Percentiles rank a stretch among this genome's conserved stretches.
Conservation (phyloP, 805 yeast species). For the Kodamaea sagamina region DNA sequence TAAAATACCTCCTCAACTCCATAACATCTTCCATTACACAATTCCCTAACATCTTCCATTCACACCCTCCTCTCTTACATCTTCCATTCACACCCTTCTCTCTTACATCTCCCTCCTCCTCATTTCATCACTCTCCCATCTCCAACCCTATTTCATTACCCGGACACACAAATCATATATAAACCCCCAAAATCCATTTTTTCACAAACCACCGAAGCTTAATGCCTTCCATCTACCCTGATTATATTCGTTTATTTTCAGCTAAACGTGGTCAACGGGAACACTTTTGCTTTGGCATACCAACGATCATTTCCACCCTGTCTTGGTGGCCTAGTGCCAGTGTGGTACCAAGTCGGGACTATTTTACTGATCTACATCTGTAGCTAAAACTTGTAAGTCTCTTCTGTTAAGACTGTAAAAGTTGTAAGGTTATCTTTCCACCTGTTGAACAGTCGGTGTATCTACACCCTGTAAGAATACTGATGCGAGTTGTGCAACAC, state of each 20-base stretch:
- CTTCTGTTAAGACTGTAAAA: too few species aligned
- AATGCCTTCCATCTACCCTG: constrained; percentile 52
- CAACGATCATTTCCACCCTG: constrained; percentile 52
- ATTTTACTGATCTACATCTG: constrained; percentile 32
- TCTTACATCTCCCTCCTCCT: neutral
- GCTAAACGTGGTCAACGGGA: constrained; percentile 49
- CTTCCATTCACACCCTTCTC: neutral
- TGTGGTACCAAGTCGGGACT: constrained; percentile 28
- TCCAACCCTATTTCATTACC: constrained; percentile 7
- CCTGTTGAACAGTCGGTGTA: neutral
- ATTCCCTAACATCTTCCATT: neutral
- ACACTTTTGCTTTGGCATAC: constrained; percentile 49
- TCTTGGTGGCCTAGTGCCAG: constrained; percentile 15
- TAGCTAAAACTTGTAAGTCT: too few species aligned
- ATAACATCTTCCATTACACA: neutral
- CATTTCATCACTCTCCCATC: neutral
- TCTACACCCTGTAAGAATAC: neutral
- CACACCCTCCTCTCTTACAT: neutral
- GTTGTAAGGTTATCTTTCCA: neutral
- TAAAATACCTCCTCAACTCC: too few species aligned
- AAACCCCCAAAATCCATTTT: constrained; percentile 6
- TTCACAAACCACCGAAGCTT: constrained; percentile 36
- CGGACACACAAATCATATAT: constrained; percentile 4
- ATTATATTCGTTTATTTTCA: constrained; percentile 49
- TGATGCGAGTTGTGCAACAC: constrained; percentile 1